These are phyloP conservation scores for Annona squamosa DNA, from an alignment of 164 flowering plant species.

Conservation along the genomic window DNA sequence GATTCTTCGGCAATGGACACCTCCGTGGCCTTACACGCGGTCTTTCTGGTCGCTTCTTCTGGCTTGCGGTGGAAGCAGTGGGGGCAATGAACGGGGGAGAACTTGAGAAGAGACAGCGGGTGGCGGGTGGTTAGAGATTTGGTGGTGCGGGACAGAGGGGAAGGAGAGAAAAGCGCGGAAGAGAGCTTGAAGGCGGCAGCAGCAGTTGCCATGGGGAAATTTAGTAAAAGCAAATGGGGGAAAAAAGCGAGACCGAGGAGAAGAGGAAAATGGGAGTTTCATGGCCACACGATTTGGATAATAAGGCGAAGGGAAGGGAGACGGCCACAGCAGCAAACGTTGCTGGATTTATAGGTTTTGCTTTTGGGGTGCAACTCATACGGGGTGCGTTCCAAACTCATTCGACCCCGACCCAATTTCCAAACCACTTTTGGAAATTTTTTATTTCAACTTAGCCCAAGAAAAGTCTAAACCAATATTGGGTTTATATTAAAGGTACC, in stretches of 20 bases:
- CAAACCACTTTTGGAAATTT: no score
- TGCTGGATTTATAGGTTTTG: slow-evolving; percentile 4
- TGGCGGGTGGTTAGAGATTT: slow-evolving; percentile 4
- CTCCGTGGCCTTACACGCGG: slow-evolving; percentile 62
- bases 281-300: slow-evolving; percentile 22
- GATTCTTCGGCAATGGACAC: slow-evolving; percentile 40
- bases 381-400: not conserved
- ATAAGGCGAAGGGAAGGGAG: slow-evolving; percentile 3
- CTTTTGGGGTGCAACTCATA: slow-evolving; percentile 2
- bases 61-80: slow-evolving; percentile 1
- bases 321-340: not conserved
- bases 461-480: no score
- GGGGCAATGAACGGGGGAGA: slow-evolving; percentile 11
- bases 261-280: slow-evolving; percentile 4
- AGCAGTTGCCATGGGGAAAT: slow-evolving; percentile 29
- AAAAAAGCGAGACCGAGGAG: slow-evolving; percentile 7
- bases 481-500: no score
- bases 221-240: not conserved
- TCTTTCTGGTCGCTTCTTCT: not conserved
- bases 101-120: not conserved
- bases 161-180: slow-evolving; percentile 16
- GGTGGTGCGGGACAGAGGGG: slow-evolving; percentile 11
- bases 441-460: no score
- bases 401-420: no score
- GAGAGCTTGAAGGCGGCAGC: slow-evolving; percentile 29